Conservation (phyloP, 2,329 filamentous ascomycete genomes). For the Tolypocladium inflatum region DNA sequence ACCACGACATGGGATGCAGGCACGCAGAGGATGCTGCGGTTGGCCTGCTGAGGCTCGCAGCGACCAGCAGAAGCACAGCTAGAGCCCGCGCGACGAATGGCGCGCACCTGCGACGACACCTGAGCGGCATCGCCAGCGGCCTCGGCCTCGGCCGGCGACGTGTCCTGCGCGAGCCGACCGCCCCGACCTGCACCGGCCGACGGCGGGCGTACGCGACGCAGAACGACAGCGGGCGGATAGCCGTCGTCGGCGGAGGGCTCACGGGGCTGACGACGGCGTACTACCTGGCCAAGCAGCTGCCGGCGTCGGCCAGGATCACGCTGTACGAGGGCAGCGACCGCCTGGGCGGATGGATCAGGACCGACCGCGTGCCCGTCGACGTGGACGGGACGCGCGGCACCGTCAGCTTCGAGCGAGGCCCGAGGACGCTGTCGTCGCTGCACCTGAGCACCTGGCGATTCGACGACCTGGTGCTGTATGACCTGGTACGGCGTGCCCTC, state of each 20-base stretch:
- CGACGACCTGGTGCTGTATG: constrained; percentile 57
- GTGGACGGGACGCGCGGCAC: constrained; percentile 42
- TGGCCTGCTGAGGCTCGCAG: constrained; percentile 15
- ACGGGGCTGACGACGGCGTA: constrained; percentile 73
- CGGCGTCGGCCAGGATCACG: constrained; percentile 57
- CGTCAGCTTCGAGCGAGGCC: constrained; percentile 75
- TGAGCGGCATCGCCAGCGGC: constrained; percentile 1
- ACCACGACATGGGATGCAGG: constrained; percentile 15
- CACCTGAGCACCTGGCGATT: constrained; percentile 29
- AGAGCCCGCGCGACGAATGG: background rate
- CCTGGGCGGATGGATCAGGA: constrained; percentile 78
- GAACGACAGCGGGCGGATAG: constrained; percentile 34
- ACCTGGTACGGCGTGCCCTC: constrained; percentile 44
- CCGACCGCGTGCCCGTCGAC: constrained; percentile 48
- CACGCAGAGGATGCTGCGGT: constrained; percentile 13
- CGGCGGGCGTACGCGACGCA: constrained; percentile 8
- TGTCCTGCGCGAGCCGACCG: background rate
- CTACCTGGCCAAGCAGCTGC: constrained; percentile 62
- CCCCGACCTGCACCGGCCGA: background rate
- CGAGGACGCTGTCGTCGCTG: constrained; percentile 61
- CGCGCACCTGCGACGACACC: constrained; percentile 4
- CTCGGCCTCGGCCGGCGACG: background rate
- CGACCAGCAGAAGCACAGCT: constrained; percentile 3
- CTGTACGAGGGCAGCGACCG: constrained; percentile 65
- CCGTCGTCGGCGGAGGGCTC: constrained; percentile 72